These are phyloP conservation scores for Rhododendron kiyosumense DNA, from an alignment of 148 eudicot species.

Conservation along the genomic window DNA sequence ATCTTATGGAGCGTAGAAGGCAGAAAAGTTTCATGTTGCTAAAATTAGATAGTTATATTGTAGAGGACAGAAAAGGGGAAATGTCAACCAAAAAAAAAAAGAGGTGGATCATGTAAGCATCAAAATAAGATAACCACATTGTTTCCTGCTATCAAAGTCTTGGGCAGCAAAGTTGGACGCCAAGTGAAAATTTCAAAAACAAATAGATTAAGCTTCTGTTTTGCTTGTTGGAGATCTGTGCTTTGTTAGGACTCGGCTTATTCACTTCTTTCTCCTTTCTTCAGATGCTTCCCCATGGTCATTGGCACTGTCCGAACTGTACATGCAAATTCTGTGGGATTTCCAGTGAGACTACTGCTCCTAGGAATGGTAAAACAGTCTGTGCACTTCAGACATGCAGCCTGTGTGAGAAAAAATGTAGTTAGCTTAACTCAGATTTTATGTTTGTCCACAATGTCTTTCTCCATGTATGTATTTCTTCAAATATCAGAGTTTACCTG, in stretches of 20 bases:
- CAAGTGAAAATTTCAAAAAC: neutral
- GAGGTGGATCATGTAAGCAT: neutral
- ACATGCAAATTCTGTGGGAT: constrained; percentile 79
- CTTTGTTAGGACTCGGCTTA: neutral
- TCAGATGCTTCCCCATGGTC: constrained; percentile 91
- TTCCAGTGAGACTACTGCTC: constrained; percentile 24
- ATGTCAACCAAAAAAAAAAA: neutral
- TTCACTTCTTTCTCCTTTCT: constrained; percentile 18
- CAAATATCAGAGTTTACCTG: neutral
- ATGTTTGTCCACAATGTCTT: neutral
- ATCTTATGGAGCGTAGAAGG: neutral
- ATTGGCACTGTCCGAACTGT: constrained; percentile 97
- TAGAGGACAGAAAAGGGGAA: neutral
- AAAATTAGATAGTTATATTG: neutral
- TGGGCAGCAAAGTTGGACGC: neutral
- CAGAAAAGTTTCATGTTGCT: neutral
- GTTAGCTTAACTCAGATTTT: neutral
- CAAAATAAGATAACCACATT: neutral
- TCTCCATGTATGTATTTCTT: neutral
- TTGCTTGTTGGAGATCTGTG: neutral
- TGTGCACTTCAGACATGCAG: constrained; percentile 44
- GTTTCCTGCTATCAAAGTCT: neutral
- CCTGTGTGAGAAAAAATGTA: constrained; percentile 91
- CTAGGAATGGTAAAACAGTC: constrained; percentile 13
- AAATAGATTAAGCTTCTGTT: neutral